Conservation (phyloP, 192 early-diverging fungal species). For the Rhizophagus clarus region DNA sequence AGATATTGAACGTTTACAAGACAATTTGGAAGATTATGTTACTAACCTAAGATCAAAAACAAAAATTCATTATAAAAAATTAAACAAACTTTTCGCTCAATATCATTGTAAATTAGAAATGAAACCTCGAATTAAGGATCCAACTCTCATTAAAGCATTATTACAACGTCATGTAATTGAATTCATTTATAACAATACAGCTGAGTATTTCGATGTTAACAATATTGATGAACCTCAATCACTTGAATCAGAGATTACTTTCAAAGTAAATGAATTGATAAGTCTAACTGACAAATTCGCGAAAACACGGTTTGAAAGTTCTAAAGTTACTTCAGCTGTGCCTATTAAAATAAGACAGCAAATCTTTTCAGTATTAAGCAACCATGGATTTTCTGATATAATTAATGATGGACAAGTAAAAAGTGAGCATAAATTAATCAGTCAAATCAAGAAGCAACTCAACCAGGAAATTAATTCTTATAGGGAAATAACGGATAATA, state of each 20-base stretch:
- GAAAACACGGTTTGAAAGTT: neutral
- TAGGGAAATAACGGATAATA: neutral
- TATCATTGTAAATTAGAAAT: neutral
- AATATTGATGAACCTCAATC: neutral
- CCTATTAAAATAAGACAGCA: slow-evolving; percentile 22
- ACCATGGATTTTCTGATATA: neutral
- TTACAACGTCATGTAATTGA: neutral
- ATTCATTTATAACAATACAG: neutral
- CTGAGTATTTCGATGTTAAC: neutral
- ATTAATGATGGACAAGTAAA: neutral
- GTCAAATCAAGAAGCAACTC: neutral
- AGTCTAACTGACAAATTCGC: neutral
- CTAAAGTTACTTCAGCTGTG: neutral
- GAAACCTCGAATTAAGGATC: neutral
- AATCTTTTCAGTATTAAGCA: neutral
- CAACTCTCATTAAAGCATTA: neutral
- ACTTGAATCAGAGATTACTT: neutral
- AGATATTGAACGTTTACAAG: neutral
- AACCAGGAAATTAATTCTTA: neutral
- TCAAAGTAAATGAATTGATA: neutral
- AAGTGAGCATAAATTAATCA: neutral
- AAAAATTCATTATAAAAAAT: neutral
- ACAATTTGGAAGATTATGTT: neutral
- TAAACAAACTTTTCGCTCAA: neutral
- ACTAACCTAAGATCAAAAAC: neutral